Evolutionary conservation across 371 early-diverging fungal species (phyloP), one percentile per base, ranked within the genome.

Genomic region (Zopfochytrium polystomum): DNA sequence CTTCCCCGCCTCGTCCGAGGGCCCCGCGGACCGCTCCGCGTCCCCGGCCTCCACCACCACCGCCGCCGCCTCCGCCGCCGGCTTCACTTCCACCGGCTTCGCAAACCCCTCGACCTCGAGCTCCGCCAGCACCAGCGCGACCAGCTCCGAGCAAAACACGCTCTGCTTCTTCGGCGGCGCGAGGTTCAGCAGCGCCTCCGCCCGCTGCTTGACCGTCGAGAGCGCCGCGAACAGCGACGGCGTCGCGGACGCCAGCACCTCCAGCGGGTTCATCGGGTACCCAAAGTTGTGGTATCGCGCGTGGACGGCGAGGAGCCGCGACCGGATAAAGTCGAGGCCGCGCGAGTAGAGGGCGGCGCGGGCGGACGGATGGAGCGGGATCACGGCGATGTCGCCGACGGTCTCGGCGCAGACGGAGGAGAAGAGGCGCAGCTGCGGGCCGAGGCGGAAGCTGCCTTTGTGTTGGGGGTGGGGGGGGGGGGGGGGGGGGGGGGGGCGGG

Each of bases 111-210:
- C 13, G n/a, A 71, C 2, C 13, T 65, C 65, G 27, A 71, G 31
- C 18, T 20, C 35, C 23, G 27, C 2, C 34, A 45, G 65, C 3
- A 65, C 15, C 34, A 58, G 25, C 9, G 72, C 72, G 1, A 68
- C 67, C 46, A 71, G 32, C 59, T 71, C 66, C 20, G 62, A 62
- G 52, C 72, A 71, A 58, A 71, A 71, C 22, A 71, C 63, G 11
- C 53, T 49, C 15, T 15, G 38, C 18, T 33, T 15, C 43, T 25
- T 9, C 15, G 42, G 11, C 1, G 22, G 18, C 1, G 55, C 22
- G 27, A 38, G 20, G 7, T 9, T 7, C 42, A 22, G 42, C 52
- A 5, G 2, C 43, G 27, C 25, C 48, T 15, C 22, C 30, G 32
- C 15, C 20, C n/a, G n/a, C n/a, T n/a, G n/a, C n/a, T n/a, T n/a